Evolutionary conservation across 2,329 filamentous ascomycete genomes (phyloP).

Genomic region (Emmonsiellopsis sp.): DNA sequence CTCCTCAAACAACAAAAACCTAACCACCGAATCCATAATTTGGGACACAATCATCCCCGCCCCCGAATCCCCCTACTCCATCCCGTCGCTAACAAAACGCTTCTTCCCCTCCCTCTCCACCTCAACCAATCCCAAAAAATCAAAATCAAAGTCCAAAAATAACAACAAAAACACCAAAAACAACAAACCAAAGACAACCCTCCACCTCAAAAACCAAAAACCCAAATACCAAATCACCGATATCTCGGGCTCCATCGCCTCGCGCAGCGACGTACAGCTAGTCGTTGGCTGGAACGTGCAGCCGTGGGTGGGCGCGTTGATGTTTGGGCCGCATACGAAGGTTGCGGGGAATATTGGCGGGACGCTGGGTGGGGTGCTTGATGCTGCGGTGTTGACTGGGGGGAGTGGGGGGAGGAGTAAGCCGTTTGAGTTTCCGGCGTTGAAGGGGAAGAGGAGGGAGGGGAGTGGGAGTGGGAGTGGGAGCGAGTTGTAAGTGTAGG

Average conservation of each 20-base stretch:
- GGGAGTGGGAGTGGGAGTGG: neutral
- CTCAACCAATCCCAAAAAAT: slow-evolving; percentile 6
- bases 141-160: slow-evolving; percentile 11
- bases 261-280: slow-evolving; percentile 63
- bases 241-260: slow-evolving; percentile 67
- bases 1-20: slow-evolving; percentile 31
- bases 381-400: slow-evolving; percentile 42
- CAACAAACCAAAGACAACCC: no score
- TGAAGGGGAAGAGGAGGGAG: slow-evolving; percentile 37
- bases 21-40: slow-evolving; percentile 27
- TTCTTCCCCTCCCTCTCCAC: slow-evolving; percentile 25
- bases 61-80: slow-evolving; percentile 35
- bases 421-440: slow-evolving; percentile 45
- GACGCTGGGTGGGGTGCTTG: slow-evolving; percentile 11
- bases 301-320: slow-evolving; percentile 84
- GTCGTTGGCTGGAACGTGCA: slow-evolving; percentile 93
- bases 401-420: slow-evolving; percentile 42
- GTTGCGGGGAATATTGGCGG: slow-evolving; percentile 12
- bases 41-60: slow-evolving; percentile 71
- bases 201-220: slow-evolving; percentile 53
- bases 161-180: slow-evolving; percentile 10
- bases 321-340: slow-evolving; percentile 57
- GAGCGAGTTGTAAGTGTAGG: no score
- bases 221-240: slow-evolving; percentile 98
- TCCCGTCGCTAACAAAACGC: slow-evolving; percentile 26